These are phyloP conservation scores for Beauveria medogensis DNA, from an alignment of 2,329 filamentous ascomycete species.

Conservation along the genomic window DNA sequence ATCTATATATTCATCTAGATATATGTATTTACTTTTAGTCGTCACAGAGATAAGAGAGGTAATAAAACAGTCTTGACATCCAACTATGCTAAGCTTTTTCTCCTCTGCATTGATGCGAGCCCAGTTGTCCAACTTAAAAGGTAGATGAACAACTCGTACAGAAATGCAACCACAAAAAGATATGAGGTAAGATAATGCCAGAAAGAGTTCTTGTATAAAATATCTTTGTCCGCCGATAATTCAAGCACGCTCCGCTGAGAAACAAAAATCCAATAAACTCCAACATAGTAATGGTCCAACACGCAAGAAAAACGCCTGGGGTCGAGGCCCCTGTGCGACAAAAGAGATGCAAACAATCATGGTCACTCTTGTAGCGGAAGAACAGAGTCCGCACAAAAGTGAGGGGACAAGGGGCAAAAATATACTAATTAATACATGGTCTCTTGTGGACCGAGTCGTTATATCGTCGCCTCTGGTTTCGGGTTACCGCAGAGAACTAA, in stretches of 20 bases:
- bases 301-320: background rate
- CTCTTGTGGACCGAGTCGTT: background rate
- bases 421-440: background rate
- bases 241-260: background rate
- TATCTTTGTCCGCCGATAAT: background rate
- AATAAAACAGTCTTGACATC: background rate
- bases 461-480: background rate
- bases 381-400: background rate
- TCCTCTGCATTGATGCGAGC: background rate
- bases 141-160: constrained; percentile 11
- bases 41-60: background rate
- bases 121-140: background rate
- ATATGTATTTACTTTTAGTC: background rate
- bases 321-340: background rate
- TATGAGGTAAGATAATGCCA: background rate
- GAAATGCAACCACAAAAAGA: background rate
- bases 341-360: background rate
- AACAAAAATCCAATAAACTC: background rate
- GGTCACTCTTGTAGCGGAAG: background rate
- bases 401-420: background rate
- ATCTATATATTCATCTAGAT: too few species aligned
- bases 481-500: constrained; percentile 18
- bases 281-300: background rate
- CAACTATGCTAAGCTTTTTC: background rate
- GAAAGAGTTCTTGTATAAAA: background rate